Conservation (phyloP, 2,329 filamentous ascomycete species). For the Daldinia eschscholtzii region DNA sequence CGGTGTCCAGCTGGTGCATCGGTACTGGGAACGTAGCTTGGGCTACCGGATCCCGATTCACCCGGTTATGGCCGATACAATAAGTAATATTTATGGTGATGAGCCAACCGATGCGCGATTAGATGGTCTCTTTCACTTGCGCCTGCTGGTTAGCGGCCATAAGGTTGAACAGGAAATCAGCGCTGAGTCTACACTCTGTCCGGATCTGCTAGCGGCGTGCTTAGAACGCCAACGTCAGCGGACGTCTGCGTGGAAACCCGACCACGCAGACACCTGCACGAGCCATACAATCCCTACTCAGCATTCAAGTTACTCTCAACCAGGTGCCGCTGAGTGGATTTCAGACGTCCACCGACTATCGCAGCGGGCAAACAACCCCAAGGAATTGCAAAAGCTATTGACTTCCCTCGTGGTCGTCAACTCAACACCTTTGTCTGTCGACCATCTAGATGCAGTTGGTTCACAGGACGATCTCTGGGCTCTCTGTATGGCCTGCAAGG, state of each 20-base stretch:
- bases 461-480: constrained; percentile 1
- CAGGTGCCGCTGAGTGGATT: background rate
- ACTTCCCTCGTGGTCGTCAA: background rate
- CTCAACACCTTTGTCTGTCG: background rate
- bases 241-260: background rate
- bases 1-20: background rate
- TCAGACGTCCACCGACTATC: background rate
- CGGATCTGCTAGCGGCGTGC: background rate
- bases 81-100: background rate
- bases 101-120: background rate
- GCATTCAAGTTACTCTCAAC: background rate
- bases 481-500: constrained; percentile 1
- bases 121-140: background rate
- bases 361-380: background rate
- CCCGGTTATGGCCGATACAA: background rate
- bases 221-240: background rate
- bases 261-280: background rate
- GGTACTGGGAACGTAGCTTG: background rate
- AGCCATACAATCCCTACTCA: background rate
- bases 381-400: background rate
- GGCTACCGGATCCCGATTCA: background rate
- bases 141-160: background rate
- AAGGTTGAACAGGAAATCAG: background rate
- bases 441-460: background rate
- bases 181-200: background rate